Evolutionary conservation across 2,329 filamentous ascomycete species (phyloP).

Genomic region (Calonectria montana): DNA sequence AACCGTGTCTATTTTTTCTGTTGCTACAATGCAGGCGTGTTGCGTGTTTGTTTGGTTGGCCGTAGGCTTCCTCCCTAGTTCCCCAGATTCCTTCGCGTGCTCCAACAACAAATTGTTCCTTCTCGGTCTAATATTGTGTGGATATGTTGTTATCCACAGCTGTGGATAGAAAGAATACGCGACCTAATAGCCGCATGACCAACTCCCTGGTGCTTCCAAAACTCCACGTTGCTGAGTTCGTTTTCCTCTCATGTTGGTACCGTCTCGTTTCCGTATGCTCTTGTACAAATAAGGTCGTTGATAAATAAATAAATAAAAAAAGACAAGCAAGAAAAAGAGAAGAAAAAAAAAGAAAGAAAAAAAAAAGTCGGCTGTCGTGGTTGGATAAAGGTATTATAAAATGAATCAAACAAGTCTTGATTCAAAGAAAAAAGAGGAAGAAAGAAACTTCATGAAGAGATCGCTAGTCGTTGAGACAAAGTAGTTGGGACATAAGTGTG

Average conservation of each 20-base stretch:
- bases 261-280: constrained; percentile 10
- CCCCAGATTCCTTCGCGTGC: neutral
- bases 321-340: constrained; percentile 25
- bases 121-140: neutral
- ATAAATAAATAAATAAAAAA: no score
- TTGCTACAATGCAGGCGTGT: neutral
- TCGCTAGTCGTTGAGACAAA: constrained; percentile 22
- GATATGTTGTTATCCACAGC: neutral
- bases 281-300: constrained; percentile 29
- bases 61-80: neutral
- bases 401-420: neutral
- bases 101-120: neutral
- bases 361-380: neutral
- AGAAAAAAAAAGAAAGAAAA: constrained; percentile 3
- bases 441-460: constrained; percentile 4
- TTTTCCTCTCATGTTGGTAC: constrained; percentile 9
- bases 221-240: constrained; percentile 11
- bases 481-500: constrained; percentile 10
- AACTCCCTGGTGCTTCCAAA: neutral
- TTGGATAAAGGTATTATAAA: constrained; percentile 8
- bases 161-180: neutral
- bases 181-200: constrained; percentile 4
- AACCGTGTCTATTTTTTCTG: neutral
- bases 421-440: neutral
- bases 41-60: neutral